Percentiles rank a stretch among this genome's conserved stretches.
These are phyloP conservation scores for Salix udensis DNA, from an alignment of 345 rosid species.

Conservation along the genomic window DNA sequence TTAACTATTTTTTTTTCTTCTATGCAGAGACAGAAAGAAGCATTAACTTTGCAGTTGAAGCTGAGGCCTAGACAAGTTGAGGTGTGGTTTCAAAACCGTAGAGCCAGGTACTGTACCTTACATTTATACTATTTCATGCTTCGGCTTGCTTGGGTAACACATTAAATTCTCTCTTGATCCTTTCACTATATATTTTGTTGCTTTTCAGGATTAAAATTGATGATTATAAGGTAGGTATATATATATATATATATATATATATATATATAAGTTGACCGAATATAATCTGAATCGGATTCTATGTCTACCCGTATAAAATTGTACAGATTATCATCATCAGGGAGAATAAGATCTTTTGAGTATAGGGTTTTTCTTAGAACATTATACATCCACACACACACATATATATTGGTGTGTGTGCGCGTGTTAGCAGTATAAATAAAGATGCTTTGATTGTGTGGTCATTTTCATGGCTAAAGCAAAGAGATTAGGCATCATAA, in stretches of 20 bases:
- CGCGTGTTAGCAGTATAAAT: not conserved
- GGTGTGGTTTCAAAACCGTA: constrained; percentile 99
- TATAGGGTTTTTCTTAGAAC: not conserved
- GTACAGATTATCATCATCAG: not conserved
- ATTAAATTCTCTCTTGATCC: not conserved
- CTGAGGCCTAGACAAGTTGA: constrained; percentile 89
- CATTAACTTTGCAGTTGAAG: constrained; percentile 70
- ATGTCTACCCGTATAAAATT: constrained; percentile 4
- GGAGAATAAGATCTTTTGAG: constrained; percentile 9
- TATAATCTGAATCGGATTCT: constrained; percentile 21
- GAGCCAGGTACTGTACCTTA: constrained; percentile 73
- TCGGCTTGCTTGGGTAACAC: not conserved
- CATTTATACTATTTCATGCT: not conserved
- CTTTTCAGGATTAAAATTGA: constrained; percentile 1
- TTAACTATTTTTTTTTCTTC: not conserved
- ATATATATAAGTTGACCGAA: constrained; percentile 5
- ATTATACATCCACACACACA: not conserved
- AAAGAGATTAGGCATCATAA: not conserved
- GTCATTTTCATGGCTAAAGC: constrained; percentile 4
- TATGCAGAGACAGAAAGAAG: constrained; percentile 85
- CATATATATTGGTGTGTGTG: no score
- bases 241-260: no score
- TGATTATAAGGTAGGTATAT: not conserved
- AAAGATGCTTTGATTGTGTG: not conserved
- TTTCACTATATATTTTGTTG: not conserved